phyloP scores from a whole-genome alignment of 176 grass and related monocot species.

The Chloris gayana region DNA sequence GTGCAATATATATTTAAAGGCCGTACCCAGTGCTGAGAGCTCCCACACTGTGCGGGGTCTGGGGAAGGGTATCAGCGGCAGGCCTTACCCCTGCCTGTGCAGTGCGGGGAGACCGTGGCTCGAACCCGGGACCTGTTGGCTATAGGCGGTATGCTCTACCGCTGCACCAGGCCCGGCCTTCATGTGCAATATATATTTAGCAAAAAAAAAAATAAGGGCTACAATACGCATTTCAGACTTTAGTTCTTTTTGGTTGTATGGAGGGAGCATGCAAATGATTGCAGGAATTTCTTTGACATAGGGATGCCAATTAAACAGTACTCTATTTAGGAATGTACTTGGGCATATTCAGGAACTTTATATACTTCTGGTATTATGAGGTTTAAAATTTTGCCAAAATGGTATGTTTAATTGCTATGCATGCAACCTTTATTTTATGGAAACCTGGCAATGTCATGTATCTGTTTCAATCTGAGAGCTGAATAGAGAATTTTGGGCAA shows the following conservation, averaged over 20 bases:
- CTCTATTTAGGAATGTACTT: too few species aligned
- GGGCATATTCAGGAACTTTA: background rate
- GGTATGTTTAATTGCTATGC: background rate
- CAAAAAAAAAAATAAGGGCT: background rate
- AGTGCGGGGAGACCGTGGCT: too few species aligned
- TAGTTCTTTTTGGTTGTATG: background rate
- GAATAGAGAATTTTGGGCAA: background rate
- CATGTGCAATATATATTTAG: background rate
- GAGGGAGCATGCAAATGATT: background rate
- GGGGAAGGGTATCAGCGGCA: too few species aligned
- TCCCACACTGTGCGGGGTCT: too few species aligned
- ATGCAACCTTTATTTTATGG: background rate
- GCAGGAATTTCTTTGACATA: background rate
- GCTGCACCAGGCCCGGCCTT: too few species aligned
- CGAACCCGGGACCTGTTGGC: too few species aligned
- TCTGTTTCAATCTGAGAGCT: background rate
- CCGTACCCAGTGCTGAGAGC: too few species aligned
- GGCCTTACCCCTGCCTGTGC: too few species aligned
- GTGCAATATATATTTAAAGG: too few species aligned
- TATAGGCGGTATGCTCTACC: too few species aligned
- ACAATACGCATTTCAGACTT: background rate
- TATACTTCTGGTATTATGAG: background rate
- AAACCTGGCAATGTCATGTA: background rate
- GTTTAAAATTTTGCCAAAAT: background rate
- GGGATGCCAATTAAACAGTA: background rate